phyloP scores from a whole-genome alignment of 148 eudicot species.

The Cornus controversa region DNA sequence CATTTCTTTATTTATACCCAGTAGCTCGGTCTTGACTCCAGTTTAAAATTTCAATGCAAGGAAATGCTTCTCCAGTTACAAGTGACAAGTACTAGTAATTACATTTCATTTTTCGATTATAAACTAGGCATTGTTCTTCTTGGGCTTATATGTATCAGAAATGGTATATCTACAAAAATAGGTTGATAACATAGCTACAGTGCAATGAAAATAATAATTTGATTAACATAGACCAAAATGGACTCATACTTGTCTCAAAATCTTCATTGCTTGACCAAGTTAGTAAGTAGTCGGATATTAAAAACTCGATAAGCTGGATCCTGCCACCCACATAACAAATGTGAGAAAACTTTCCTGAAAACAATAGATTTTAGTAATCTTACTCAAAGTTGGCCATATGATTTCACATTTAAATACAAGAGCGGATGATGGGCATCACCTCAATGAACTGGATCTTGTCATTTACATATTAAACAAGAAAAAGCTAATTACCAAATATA shows the following conservation, averaged over 20 bases:
- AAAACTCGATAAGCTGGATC: constrained; percentile 85
- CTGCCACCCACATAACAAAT: constrained; percentile 44
- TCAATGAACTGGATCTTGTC: background rate
- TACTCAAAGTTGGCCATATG: background rate
- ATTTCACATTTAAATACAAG: background rate
- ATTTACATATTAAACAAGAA: background rate
- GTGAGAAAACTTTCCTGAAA: background rate
- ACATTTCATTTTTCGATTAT: background rate
- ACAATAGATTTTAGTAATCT: background rate
- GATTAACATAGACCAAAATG: background rate
- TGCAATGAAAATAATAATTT: background rate
- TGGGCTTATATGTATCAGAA: background rate
- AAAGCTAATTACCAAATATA: background rate
- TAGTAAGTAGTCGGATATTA: constrained; percentile 62
- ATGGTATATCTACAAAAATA: background rate
- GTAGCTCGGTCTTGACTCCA: background rate
- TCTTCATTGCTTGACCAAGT: constrained; percentile 58
- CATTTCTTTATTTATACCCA: background rate
- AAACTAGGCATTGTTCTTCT: background rate
- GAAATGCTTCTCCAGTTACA: background rate
- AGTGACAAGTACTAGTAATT: background rate
- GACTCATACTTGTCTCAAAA: constrained; percentile 58
- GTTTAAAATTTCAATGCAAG: background rate
- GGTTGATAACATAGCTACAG: background rate
- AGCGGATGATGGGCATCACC: background rate